Evolutionary conservation across 2,329 filamentous ascomycete species (phyloP), one percentile per base, ranked within the genome.

Genomic region (Colletotrichum eremochloae): DNA sequence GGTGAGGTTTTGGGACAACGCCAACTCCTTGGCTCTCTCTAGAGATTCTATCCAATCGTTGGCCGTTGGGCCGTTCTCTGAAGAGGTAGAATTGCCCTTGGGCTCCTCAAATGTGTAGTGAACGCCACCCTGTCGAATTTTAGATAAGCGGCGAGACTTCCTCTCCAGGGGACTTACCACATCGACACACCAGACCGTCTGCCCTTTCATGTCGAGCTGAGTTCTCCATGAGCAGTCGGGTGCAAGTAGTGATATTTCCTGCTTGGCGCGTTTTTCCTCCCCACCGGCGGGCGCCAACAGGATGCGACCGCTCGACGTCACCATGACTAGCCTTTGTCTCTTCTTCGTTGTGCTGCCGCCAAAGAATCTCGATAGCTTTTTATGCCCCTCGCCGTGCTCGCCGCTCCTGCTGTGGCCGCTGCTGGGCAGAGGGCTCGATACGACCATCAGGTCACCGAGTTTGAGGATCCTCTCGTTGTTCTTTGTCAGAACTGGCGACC

Each of bases 401-500:
- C 90, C 90, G 75, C 90, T 89, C 78, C 92, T 94, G 46, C 91
- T 90, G 67, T 91, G 91, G 0, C 93, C 90, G 74, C 91, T 93
- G 78, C 94, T 93, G 12, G 93, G 88, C 65, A 95, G 88, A 12
- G 95, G 93, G 2, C 94, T 90, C 7, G 94, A 93, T 50, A 94
- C 87, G 9, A 99, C 95, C 81, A 95, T 89, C 74, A 98, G 84
- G 78, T 99, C 97, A 2, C 96, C 96, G 31, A 99, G 86, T 81
- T 97, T 98, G 74, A 99, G 82, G 76, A 99, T 99, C 46, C 96
- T 90, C 82, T 99, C 96, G 78, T 98, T 98, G 72, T 91, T 92
- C 78, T 92, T 91, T 12, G 94, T 98, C 67, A 99, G 85, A 5
- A 99, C 95, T 0, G 96, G 96, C 0, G 96, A 98, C 96, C 96